Conservation (phyloP, 352 stramenopile genomes). For the Globisporangium cystogenes region DNA sequence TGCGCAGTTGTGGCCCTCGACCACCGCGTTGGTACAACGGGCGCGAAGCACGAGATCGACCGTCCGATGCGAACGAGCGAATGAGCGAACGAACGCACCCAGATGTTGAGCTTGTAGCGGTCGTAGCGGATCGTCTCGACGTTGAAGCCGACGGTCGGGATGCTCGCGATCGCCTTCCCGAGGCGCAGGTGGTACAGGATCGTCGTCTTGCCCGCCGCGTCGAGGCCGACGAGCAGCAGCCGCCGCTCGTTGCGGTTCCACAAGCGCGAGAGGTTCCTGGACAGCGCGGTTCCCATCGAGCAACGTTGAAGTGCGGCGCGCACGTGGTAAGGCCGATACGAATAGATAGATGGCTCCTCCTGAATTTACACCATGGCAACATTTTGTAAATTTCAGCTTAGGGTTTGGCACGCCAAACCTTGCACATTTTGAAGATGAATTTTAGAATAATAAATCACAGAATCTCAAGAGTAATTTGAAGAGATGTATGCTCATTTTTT, state of each 20-base stretch:
- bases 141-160: constrained; percentile 82
- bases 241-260: constrained; percentile 78
- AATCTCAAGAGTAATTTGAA: too few relatives aligned
- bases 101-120: constrained; percentile 75
- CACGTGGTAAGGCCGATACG: too few relatives aligned
- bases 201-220: constrained; percentile 76
- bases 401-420: too few relatives aligned
- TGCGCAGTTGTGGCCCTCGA: constrained; percentile 15
- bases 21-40: too few relatives aligned
- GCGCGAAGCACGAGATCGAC: not conserved
- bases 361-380: too few relatives aligned
- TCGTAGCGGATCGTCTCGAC: constrained; percentile 73
- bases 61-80: too few relatives aligned
- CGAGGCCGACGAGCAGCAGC: constrained; percentile 68
- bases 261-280: constrained; percentile 52
- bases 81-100: constrained; percentile 39
- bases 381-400: too few relatives aligned
- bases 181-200: constrained; percentile 78
- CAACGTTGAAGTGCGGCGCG: too few relatives aligned
- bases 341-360: not conserved
- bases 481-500: too few relatives aligned
- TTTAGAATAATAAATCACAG: too few relatives aligned
- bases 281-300: constrained; percentile 77
- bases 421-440: too few relatives aligned
- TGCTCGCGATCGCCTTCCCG: constrained; percentile 70